Evolutionary conservation across 1,139 yeast genomes (phyloP), one percentile per base, ranked within the genome.

Genomic region (Sugiyamaella sp.): DNA sequence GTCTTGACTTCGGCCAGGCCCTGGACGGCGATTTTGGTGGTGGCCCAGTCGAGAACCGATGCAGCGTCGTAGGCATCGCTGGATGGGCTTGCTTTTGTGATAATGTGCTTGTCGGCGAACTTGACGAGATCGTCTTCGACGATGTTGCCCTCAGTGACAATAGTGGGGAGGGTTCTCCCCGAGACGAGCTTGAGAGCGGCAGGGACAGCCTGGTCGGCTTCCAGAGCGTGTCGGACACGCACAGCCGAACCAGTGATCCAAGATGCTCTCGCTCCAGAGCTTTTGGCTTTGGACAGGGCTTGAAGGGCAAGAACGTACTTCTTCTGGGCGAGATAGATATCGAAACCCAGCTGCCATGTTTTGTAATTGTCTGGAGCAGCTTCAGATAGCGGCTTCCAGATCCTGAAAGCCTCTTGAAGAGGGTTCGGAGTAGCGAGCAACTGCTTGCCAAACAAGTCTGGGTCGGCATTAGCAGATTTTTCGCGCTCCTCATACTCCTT

Each of bases 221-320:
- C 68, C 38, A 71, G 56, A 8, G 61, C 57, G 42, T 63, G 47
- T 33, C 68, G 60, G 20, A 65, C 59, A 42, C 66, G 56, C 4
- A 64, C 60, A 0, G 67, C 69, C 6, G 65, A 60, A 3, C 66
- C 61, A 3, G 61, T 61, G 25, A 70, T 44, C 68, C 69, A 65
- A 14, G 64, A 58, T 6, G 53, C 54, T 3, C 63, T 44, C 3
- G 69, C 69, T 3, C 72, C 74, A 40, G 58, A 55, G 22, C 51
- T 49, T 57, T 62, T 63, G 42, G 72, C 73, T 60, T 77, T 78
- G 37, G 68, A 67, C 52, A 79, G 63, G 0, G 80, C 73, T 40
- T 73, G 74, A 2, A 76, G 62, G 17, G 81, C 80, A 43, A 78
- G 63, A 1, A 79, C 80, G 56, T 76, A 68, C 65, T 80, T 79